phyloP scores from a whole-genome alignment of 371 early-diverging fungal genomes.

The Chytridium lagenaria region DNA sequence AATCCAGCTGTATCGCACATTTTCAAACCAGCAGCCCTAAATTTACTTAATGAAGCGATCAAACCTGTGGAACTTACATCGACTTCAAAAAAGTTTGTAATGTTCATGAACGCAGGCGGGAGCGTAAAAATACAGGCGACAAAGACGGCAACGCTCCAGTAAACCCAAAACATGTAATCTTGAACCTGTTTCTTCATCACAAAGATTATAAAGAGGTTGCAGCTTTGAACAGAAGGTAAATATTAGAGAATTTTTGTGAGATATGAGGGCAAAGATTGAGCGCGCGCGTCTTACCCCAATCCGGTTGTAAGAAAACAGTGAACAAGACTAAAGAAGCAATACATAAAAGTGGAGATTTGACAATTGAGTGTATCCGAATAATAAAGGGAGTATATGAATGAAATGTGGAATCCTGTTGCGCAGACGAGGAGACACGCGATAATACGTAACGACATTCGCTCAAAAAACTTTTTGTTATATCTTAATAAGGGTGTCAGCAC shows the following conservation, averaged over 20 bases:
- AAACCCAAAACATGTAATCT: neutral
- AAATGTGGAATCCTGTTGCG: neutral
- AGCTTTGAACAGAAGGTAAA: neutral
- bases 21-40: constrained; percentile 4
- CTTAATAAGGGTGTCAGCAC: neutral
- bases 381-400: constrained; percentile 15
- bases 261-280: no score
- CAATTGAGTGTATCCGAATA: neutral
- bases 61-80: constrained; percentile 12
- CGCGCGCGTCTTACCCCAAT: constrained; percentile 8
- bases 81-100: neutral
- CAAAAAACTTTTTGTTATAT: constrained; percentile 12
- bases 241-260: no score
- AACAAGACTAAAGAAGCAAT: neutral
- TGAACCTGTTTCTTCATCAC: constrained; percentile 3
- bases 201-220: constrained; percentile 14
- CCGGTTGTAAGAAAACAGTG: constrained; percentile 8
- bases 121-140: neutral
- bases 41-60: neutral
- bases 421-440: neutral
- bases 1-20: neutral
- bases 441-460: constrained; percentile 4
- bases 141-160: neutral
- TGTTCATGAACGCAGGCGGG: neutral
- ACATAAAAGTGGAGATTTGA: constrained; percentile 8